These are phyloP conservation scores for Lagenidium giganteum DNA, from an alignment of 352 stramenopile genomes.

Conservation along the genomic window DNA sequence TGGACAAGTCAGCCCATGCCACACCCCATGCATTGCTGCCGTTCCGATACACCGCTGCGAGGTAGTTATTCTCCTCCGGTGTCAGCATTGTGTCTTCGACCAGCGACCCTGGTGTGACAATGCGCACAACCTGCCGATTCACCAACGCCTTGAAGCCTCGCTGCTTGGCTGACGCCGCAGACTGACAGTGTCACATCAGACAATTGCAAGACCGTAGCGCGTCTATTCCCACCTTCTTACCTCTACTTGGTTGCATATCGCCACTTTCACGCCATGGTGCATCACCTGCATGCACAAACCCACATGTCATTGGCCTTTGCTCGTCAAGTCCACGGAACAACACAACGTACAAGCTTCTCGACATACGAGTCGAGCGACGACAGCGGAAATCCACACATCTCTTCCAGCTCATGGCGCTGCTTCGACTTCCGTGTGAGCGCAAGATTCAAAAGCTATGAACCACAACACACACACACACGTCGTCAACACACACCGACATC, in stretches of 20 bases:
- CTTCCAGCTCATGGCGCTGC: conserved; percentile 40
- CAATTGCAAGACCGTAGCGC: too few relatives aligned
- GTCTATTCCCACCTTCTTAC: too few relatives aligned
- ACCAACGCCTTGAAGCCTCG: conserved; percentile 57
- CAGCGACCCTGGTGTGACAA: conserved; percentile 69
- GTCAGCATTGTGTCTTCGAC: conserved; percentile 76
- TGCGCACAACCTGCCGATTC: conserved; percentile 70
- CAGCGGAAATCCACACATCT: conserved; percentile 79
- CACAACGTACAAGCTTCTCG: conserved; percentile 59
- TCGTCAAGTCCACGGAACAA: not conserved
- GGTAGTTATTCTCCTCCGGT: conserved; percentile 75
- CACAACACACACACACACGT: not conserved
- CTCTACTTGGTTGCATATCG: conserved; percentile 80
- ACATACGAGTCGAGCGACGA: conserved; percentile 70
- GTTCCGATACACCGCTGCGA: conserved; percentile 39
- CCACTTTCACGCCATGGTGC: conserved; percentile 80
- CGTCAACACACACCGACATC: not conserved
- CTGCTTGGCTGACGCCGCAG: conserved; percentile 38
- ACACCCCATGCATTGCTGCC: conserved; percentile 37
- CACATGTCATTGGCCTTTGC: not conserved
- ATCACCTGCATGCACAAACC: conserved; percentile 38
- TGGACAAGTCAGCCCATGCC: conserved; percentile 74
- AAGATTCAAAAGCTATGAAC: conserved; percentile 54
- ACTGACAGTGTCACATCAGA: conserved; percentile 19
- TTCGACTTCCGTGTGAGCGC: conserved; percentile 67